Conservation (phyloP, 768 basidiomycete genomes). For the Termitomyces sp. region DNA sequence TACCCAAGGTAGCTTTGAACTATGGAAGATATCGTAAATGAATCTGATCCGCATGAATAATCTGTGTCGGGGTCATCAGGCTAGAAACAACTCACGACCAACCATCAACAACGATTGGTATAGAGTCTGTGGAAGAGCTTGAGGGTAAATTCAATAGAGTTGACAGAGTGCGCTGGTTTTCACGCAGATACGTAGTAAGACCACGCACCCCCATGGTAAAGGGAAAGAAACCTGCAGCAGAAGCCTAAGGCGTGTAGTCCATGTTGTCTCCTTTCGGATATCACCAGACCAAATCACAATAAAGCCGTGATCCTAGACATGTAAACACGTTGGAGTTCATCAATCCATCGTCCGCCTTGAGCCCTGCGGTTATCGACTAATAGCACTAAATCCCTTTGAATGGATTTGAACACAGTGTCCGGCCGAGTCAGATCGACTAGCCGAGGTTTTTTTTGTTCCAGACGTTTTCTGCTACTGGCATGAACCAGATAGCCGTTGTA, state of each 20-base stretch:
- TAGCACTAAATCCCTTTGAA: too few relatives aligned
- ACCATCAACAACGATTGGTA: conserved; percentile 70
- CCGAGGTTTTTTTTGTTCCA: too few relatives aligned
- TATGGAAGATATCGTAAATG: conserved; percentile 62
- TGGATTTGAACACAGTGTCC: too few relatives aligned
- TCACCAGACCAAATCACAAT: not conserved
- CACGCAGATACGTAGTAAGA: conserved; percentile 46
- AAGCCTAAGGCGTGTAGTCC: too few relatives aligned
- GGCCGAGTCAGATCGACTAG: too few relatives aligned
- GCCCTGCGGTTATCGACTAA: not conserved
- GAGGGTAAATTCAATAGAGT: conserved; percentile 21
- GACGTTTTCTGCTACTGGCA: too few relatives aligned
- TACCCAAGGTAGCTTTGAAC: conserved; percentile 70
- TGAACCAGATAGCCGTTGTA: not conserved
- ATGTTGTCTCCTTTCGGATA: not conserved
- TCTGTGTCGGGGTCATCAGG: conserved; percentile 3
- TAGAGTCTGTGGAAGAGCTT: conserved; percentile 16
- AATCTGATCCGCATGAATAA: conserved; percentile 41
- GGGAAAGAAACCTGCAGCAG: not conserved
- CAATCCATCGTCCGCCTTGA: too few relatives aligned
- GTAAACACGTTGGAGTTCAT: too few relatives aligned
- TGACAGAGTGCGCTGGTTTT: conserved; percentile 39
- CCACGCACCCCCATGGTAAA: conserved; percentile 47
- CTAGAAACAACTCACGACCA: conserved; percentile 68
- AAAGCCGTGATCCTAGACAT: not conserved